These are phyloP conservation scores for Fragilariopsis cylindrus DNA, from an alignment of 108 stramenopile genomes.

Conservation along the genomic window DNA sequence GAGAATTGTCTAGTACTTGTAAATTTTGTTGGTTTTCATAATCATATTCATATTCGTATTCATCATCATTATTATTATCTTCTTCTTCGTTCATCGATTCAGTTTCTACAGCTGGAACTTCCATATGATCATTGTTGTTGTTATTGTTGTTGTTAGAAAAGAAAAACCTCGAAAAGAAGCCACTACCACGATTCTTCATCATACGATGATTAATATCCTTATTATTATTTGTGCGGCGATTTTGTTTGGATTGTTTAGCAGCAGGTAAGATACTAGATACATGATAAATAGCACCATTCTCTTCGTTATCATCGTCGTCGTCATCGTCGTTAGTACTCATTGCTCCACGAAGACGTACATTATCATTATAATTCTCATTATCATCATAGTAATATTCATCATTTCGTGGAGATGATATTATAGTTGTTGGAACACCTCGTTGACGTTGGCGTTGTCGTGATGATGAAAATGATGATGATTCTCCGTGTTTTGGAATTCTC, in stretches of 20 bases:
- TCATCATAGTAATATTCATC: constrained; percentile 1
- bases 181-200: neutral
- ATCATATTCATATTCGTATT: neutral
- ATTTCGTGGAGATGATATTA: neutral
- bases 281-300: neutral
- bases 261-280: neutral
- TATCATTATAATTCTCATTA: constrained; percentile 3
- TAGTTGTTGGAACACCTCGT: neutral
- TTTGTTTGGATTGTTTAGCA: neutral
- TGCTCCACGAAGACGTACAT: constrained; percentile 2
- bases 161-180: no score
- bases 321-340: neutral
- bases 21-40: neutral
- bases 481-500: constrained; percentile 24
- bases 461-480: neutral
- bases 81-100: constrained; percentile 28
- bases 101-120: constrained; percentile 20
- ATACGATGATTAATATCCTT: neutral
- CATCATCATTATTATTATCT: neutral
- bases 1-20: neutral
- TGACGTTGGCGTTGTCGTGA: neutral
- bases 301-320: neutral
- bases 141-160: no score
- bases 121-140: neutral
- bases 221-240: neutral